Evolutionary conservation across 768 basidiomycete species (phyloP).

Genomic region (Xanthoconium purpureum): DNA sequence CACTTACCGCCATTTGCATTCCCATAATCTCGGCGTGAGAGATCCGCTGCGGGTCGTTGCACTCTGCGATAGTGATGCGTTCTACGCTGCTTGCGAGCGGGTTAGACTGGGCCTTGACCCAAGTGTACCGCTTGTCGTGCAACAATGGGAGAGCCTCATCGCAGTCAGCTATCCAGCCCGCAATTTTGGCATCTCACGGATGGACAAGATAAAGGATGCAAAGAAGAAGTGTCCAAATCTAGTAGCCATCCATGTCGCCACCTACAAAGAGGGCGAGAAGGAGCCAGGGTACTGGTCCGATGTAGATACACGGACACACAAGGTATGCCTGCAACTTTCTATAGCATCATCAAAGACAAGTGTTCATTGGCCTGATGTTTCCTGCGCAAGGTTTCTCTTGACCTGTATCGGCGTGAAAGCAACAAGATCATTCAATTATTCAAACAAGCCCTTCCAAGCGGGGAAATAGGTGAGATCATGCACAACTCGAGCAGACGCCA

Average conservation of each 20-base stretch:
- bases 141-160: constrained; percentile 87
- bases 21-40: constrained; percentile 61
- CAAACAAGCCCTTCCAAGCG: constrained; percentile 71
- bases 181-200: constrained; percentile 88
- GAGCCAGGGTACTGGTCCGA: constrained; percentile 93
- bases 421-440: constrained; percentile 82
- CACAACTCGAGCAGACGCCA: background rate
- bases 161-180: constrained; percentile 96
- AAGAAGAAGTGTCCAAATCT: constrained; percentile 83
- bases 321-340: constrained; percentile 46
- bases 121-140: constrained; percentile 70
- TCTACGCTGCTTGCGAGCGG: constrained; percentile 83
- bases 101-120: constrained; percentile 66
- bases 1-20: constrained; percentile 76
- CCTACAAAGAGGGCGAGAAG: constrained; percentile 82
- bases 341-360: background rate
- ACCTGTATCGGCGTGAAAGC: constrained; percentile 89
- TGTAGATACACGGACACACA: constrained; percentile 86
- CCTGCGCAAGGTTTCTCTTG: constrained; percentile 72
- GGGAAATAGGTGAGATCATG: constrained; percentile 68
- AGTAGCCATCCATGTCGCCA: constrained; percentile 88
- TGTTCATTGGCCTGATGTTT: background rate
- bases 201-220: constrained; percentile 81
- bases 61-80: constrained; percentile 88
- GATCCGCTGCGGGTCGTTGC: constrained; percentile 84